These are phyloP conservation scores for Leccinum fuscescens DNA, from an alignment of 1,284 basidiomycete genomes.

Conservation along the genomic window DNA sequence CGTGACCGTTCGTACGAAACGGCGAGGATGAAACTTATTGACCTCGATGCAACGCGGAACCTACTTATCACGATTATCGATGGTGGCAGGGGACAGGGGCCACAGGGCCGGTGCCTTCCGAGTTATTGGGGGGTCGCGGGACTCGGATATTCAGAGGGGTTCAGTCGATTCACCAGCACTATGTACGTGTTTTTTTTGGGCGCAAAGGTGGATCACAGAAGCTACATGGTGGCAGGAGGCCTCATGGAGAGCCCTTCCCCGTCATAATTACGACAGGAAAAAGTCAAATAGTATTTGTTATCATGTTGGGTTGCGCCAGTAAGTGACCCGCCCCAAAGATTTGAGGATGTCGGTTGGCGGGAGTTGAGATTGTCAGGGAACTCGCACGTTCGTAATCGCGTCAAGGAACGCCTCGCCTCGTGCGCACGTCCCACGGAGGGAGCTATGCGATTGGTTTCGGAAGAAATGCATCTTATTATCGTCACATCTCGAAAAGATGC, in stretches of 20 bases:
- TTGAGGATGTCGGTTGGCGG: conserved; percentile 3
- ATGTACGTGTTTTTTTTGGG: neutral
- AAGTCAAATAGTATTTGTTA: neutral
- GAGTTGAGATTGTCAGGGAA: neutral
- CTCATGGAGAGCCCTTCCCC: neutral
- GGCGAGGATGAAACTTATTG: neutral
- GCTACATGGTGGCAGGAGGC: neutral
- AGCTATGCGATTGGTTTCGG: conserved; percentile 16
- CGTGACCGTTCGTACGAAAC: neutral
- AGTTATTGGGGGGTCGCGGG: neutral
- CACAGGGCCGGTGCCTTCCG: neutral
- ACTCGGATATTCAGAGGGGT: neutral
- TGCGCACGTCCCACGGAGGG: conserved; percentile 9
- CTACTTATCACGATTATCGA: neutral
- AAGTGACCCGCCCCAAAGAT: neutral
- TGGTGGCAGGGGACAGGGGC: neutral
- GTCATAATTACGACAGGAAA: neutral
- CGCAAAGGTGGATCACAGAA: neutral
- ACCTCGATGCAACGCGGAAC: neutral
- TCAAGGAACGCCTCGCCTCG: conserved; percentile 12
- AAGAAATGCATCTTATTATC: neutral
- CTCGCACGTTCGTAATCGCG: conserved; percentile 21
- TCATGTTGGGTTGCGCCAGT: neutral
- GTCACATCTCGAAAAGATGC: neutral
- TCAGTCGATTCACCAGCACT: neutral